Conservation (phyloP, 1,139 yeast species). For the Arxiozyma telluris region DNA sequence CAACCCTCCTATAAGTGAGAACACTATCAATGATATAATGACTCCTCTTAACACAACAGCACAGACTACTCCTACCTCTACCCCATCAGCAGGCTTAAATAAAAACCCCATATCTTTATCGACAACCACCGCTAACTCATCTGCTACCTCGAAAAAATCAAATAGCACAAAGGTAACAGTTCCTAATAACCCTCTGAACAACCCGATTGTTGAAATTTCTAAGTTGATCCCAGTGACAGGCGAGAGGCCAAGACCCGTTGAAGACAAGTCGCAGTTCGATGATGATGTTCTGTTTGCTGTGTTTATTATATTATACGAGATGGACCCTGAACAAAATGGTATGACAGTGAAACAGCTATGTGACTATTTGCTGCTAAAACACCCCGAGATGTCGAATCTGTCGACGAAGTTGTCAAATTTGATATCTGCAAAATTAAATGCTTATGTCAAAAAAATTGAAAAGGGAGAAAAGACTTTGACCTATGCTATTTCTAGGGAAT, state of each 20-base stretch:
- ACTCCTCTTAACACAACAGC: background rate
- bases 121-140: background rate
- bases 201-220: conserved; percentile 61
- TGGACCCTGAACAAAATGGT: conserved; percentile 60
- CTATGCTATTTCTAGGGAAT: conserved; percentile 71
- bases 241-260: conserved; percentile 64
- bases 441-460: conserved; percentile 75
- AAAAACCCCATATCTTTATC: background rate
- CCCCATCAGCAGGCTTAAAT: background rate
- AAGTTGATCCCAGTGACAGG: conserved; percentile 76
- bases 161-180: conserved; percentile 7
- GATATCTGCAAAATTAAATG: conserved; percentile 73
- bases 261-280: conserved; percentile 54
- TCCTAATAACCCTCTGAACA: conserved; percentile 7
- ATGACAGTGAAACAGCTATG: conserved; percentile 82
- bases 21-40: background rate
- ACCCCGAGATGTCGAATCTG: conserved; percentile 72
- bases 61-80: background rate
- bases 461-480: conserved; percentile 62
- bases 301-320: conserved; percentile 57
- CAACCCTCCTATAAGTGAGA: conserved; percentile 6
- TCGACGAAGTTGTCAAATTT: conserved; percentile 75
- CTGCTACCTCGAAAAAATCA: conserved; percentile 7
- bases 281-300: conserved; percentile 71
- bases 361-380: conserved; percentile 60